A percentile compares a stretch with the other conserved stretches of the same genome.
Evolutionary conservation across 768 basidiomycete species (phyloP).

Genomic region (Podaxis pistillaris): DNA sequence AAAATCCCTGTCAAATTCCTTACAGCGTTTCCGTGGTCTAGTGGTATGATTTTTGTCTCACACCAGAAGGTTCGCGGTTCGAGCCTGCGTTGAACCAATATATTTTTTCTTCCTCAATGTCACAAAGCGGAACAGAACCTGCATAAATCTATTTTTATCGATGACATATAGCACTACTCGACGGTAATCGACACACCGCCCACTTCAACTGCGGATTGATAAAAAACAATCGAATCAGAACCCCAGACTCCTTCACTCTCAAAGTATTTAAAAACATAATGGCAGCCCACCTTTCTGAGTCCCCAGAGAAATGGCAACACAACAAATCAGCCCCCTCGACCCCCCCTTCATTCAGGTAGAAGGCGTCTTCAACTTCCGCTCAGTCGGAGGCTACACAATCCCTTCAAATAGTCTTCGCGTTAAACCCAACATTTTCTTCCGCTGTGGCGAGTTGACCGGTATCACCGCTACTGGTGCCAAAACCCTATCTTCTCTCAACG

Average conservation of each 20-base stretch:
- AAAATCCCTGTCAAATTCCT: neutral
- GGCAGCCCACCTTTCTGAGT: neutral
- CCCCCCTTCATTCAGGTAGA: constrained; percentile 39
- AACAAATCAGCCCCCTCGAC: neutral
- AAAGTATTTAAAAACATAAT: neutral
- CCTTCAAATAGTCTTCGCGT: constrained; percentile 15
- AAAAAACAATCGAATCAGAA: neutral
- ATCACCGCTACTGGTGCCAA: constrained; percentile 35
- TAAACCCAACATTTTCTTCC: constrained; percentile 32
- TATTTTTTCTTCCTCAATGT: neutral
- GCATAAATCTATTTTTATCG: neutral
- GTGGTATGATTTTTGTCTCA: constrained; percentile 3
- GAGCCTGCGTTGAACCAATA: neutral
- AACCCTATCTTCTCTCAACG: constrained; percentile 31
- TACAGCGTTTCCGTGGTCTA: neutral
- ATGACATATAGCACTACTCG: neutral
- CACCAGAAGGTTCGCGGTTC: neutral
- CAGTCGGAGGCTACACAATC: constrained; percentile 29
- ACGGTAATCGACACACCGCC: neutral
- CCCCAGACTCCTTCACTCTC: neutral
- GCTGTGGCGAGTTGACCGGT: constrained; percentile 37
- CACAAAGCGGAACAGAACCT: neutral
- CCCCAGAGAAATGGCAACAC: neutral
- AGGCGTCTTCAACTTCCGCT: constrained; percentile 38
- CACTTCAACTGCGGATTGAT: neutral